These are phyloP conservation scores for Acanthamoeba healyi DNA, from an alignment of 208 protist genomes.

Conservation along the genomic window DNA sequence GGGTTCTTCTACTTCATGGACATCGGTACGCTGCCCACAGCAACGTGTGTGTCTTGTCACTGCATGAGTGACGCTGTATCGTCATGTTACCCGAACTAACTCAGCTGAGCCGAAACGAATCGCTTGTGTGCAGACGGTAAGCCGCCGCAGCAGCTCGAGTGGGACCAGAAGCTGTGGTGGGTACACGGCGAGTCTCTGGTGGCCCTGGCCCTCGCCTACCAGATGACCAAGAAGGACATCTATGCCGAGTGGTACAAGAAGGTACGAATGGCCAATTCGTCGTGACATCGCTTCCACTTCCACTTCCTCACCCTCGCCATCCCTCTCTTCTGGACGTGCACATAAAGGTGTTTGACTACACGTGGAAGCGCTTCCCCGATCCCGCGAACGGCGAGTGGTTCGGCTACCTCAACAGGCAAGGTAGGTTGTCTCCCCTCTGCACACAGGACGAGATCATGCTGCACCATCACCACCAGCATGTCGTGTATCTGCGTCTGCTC, in stretches of 20 bases:
- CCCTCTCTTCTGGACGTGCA: no score
- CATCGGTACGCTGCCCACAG: no score
- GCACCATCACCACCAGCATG: no score
- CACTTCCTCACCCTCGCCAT: neutral
- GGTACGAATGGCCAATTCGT: neutral
- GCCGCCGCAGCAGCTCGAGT: slow-evolving; percentile 69
- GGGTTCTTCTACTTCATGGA: slow-evolving; percentile 75
- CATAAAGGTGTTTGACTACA: slow-evolving; percentile 40
- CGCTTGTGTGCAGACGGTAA: neutral
- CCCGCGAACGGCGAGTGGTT: slow-evolving; percentile 45
- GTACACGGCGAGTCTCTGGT: slow-evolving; percentile 60
- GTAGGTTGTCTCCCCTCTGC: no score
- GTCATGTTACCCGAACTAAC: neutral
- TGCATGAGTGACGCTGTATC: neutral
- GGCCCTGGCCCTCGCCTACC: slow-evolving; percentile 2
- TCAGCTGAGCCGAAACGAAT: neutral
- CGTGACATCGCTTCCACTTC: neutral
- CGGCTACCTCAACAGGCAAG: slow-evolving; percentile 64
- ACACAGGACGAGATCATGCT: no score
- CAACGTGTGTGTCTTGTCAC: no score
- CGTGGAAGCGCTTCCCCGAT: slow-evolving; percentile 11
- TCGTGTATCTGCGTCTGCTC: no score
- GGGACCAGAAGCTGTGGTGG: slow-evolving; percentile 76
- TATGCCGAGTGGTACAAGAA: slow-evolving; percentile 40
- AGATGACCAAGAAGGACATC: neutral